Conservation (phyloP, 2,329 filamentous ascomycete species). For the Macrophomina tecta region DNA sequence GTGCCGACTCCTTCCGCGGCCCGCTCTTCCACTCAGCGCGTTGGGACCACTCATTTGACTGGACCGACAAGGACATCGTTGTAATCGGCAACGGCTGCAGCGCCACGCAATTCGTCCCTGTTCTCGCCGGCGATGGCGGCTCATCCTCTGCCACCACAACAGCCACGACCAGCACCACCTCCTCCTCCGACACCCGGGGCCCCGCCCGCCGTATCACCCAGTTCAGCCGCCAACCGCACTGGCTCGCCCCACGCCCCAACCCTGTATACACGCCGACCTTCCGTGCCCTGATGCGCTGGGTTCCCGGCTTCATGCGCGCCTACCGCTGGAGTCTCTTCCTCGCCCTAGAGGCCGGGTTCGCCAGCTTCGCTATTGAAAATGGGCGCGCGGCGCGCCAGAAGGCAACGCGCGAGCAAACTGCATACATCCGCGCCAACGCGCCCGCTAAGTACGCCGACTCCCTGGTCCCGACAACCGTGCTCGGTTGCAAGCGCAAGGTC, state of each 20-base stretch:
- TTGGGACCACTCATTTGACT: conserved; percentile 58
- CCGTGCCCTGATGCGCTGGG: conserved; percentile 53
- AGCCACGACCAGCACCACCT: too few species aligned
- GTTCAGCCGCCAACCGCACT: conserved; percentile 59
- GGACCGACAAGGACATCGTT: conserved; percentile 47
- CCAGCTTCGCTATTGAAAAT: conserved; percentile 48
- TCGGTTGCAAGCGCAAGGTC: conserved; percentile 57
- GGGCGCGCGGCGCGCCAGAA: conserved; percentile 46
- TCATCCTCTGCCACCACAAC: too few species aligned
- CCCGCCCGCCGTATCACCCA: conserved; percentile 49
- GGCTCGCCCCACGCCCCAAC: conserved; percentile 54
- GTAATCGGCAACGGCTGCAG: conserved; percentile 53
- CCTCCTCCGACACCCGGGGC: too few species aligned
- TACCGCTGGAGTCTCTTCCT: conserved; percentile 52
- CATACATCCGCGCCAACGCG: conserved; percentile 52
- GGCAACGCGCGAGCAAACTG: conserved; percentile 46
- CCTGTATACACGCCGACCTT: conserved; percentile 49
- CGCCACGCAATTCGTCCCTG: conserved; percentile 57
- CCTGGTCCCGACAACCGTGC: conserved; percentile 51
- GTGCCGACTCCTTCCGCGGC: conserved; percentile 53
- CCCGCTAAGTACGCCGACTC: conserved; percentile 53
- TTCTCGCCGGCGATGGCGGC: conserved; percentile 45
- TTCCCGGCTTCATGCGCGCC: conserved; percentile 53
- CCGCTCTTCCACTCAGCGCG: conserved; percentile 41
- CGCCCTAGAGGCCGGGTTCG: conserved; percentile 53